These are phyloP conservation scores for Cystoisospora suis DNA, from an alignment of 169 alveolate genomes.

Conservation along the genomic window DNA sequence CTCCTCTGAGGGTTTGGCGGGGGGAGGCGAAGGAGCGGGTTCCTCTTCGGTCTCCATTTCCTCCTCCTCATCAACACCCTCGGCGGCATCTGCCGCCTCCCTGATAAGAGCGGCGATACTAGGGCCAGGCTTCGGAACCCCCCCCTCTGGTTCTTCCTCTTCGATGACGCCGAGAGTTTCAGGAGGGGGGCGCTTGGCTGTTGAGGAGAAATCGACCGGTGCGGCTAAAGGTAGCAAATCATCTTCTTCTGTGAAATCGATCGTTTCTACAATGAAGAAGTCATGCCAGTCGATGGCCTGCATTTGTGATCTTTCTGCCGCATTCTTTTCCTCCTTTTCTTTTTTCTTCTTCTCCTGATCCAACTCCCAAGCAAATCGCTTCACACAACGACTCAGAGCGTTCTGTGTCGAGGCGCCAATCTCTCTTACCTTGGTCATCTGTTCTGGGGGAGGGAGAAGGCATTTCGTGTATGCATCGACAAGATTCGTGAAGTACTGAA, in stretches of 20 bases:
- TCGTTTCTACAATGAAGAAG: constrained; percentile 88
- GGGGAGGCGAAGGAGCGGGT: not conserved
- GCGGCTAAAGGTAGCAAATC: constrained; percentile 67
- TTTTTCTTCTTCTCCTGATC: constrained; percentile 83
- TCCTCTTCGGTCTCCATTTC: constrained; percentile 62
- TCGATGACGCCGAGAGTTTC: constrained; percentile 33
- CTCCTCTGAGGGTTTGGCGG: constrained; percentile 35
- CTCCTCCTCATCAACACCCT: constrained; percentile 56
- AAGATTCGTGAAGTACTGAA: constrained; percentile 91
- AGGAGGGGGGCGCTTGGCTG: constrained; percentile 29
- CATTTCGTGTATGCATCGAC: constrained; percentile 94
- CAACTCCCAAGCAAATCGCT: constrained; percentile 84
- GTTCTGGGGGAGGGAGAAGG: constrained; percentile 89
- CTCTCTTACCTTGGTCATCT: constrained; percentile 82
- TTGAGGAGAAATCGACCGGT: constrained; percentile 62
- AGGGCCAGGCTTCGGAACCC: constrained; percentile 16
- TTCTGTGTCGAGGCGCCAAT: constrained; percentile 79
- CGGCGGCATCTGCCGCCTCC: constrained; percentile 62
- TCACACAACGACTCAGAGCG: constrained; percentile 75
- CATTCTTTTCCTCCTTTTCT: constrained; percentile 77
- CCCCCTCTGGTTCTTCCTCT: constrained; percentile 17
- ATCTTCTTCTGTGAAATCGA: constrained; percentile 79
- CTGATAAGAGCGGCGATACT: constrained; percentile 50
- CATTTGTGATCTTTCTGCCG: constrained; percentile 82
- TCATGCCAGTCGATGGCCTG: constrained; percentile 91